These are phyloP conservation scores for Geotrichum bryndzae DNA, from an alignment of 1,139 yeast genomes.

Conservation along the genomic window DNA sequence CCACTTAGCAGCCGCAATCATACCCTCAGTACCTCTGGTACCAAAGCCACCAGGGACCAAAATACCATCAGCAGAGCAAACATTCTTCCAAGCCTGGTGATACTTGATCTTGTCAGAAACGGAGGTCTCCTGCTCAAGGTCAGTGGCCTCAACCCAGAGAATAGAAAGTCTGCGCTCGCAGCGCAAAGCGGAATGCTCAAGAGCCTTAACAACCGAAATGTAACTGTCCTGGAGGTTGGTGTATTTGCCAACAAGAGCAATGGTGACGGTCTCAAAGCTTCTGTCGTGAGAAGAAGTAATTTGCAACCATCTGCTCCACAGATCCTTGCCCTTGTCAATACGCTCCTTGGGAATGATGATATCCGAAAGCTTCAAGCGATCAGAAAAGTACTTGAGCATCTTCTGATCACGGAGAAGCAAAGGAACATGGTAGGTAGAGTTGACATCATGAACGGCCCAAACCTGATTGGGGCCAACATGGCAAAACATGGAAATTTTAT, in stretches of 20 bases:
- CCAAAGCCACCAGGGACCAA: constrained; percentile 99
- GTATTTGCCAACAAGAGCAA: constrained; percentile 96
- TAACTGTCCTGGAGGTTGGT: constrained; percentile 93
- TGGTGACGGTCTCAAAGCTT: constrained; percentile 79
- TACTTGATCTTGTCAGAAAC: constrained; percentile 62
- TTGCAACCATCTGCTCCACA: constrained; percentile 72
- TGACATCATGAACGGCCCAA: constrained; percentile 92
- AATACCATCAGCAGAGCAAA: constrained; percentile 94
- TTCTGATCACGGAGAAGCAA: constrained; percentile 81
- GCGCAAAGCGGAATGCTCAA: constrained; percentile 92
- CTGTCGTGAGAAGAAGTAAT: constrained; percentile 74
- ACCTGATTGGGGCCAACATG: constrained; percentile 98
- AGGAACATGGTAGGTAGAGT: constrained; percentile 96
- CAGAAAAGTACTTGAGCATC: constrained; percentile 66
- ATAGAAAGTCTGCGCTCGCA: constrained; percentile 78
- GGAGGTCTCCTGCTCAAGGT: constrained; percentile 71
- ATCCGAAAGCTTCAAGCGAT: constrained; percentile 59
- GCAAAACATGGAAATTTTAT: constrained; percentile 97
- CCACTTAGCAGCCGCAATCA: constrained; percentile 95
- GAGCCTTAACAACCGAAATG: constrained; percentile 86
- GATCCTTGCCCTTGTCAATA: constrained; percentile 54
- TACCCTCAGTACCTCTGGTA: constrained; percentile 94
- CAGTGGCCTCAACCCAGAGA: constrained; percentile 93
- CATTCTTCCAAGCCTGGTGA: constrained; percentile 92
- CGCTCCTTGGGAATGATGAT: constrained; percentile 50